Base-by-base conservation (phyloP, 306 rosid genomes). In the Alnus glutinosa region DNA sequence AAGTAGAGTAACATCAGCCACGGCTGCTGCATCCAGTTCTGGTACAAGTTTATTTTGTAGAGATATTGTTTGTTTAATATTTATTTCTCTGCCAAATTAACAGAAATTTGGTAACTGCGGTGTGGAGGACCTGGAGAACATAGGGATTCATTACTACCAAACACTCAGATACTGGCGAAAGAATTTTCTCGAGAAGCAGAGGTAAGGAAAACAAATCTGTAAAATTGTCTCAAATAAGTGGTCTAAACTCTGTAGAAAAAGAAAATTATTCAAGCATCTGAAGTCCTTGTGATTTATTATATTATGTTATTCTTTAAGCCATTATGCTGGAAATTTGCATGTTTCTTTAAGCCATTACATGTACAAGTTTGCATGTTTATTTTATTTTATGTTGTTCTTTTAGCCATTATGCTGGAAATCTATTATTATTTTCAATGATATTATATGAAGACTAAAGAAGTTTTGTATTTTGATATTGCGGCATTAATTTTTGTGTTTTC, bases 111-210 rank as follows among this genome's bases (percentile, higher is more conserved):
- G 75, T 62, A 73, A 75, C 18, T 80, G 82, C 81, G 92, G 55
- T 47, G 18, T 70, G 74, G 55, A 70, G 55, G 48, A 70, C 32
- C 16, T 70, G 55, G 98, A 95, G 73, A 95, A 95, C 62, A 64
- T 95, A 14, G 98, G 98, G 70, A 85, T 91, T 83, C 98, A 95
- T 88, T 95, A 92, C 89, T 84, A 92, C 82, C 91, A 88, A 30
- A 95, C 98, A 2, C 88, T 92, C 44, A 88, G 98, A 85, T 84
- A 42, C 77, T 95, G 98, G 98, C 91, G 97, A 78, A 85, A 87
- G 73, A 92, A 90, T 74, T 95, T 95, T 90, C 9, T 91, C 78
- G 92, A 83, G 34, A 91, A 85, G 63, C 81, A 87, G 62, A 83
- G 90, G 98, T 92, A 73, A 76, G 32, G 18, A 76, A 68, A 72